Conservation (phyloP, 495 filamentous ascomycete genomes). For the Coniosporium apollinis region DNA sequence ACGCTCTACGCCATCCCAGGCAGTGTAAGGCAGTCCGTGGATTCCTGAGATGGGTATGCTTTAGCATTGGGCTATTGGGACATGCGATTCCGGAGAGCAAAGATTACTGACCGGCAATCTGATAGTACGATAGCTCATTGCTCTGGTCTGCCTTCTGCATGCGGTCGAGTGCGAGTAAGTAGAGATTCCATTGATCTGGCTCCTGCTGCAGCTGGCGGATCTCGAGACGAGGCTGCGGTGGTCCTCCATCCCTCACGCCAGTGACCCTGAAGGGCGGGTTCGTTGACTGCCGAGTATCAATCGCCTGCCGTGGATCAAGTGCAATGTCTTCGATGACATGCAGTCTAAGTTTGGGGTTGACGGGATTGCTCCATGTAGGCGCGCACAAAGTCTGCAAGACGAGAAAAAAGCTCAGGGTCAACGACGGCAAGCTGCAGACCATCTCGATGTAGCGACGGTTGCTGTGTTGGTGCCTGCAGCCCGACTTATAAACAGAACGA, state of each 20-base stretch:
- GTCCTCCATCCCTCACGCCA: constrained; percentile 5
- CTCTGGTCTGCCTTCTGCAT: constrained; percentile 38
- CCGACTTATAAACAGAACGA: no score
- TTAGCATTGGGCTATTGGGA: no score
- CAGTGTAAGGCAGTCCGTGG: constrained; percentile 42
- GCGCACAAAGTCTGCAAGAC: no score
- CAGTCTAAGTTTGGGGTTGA: background rate
- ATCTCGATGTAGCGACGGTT: no score
- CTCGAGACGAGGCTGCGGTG: constrained; percentile 27
- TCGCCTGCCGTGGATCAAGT: no score
- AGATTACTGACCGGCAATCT: constrained; percentile 38
- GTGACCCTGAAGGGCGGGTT: constrained; percentile 3
- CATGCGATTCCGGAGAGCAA: no score
- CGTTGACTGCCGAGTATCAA: no score
- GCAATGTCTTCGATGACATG: background rate
- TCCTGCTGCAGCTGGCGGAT: constrained; percentile 41
- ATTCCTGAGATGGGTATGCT: constrained; percentile 35
- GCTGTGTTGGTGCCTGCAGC: no score
- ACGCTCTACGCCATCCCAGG: constrained; percentile 39
- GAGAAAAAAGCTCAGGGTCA: no score
- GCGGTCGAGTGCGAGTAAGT: constrained; percentile 35
- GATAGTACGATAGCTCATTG: constrained; percentile 40
- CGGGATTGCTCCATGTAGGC: background rate
- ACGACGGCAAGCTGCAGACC: no score
- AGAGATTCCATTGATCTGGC: constrained; percentile 40